Evolutionary conservation across 2,329 filamentous ascomycete species (phyloP), one percentile per base, ranked within the genome.

Genomic region (Neoascochyta sp.): DNA sequence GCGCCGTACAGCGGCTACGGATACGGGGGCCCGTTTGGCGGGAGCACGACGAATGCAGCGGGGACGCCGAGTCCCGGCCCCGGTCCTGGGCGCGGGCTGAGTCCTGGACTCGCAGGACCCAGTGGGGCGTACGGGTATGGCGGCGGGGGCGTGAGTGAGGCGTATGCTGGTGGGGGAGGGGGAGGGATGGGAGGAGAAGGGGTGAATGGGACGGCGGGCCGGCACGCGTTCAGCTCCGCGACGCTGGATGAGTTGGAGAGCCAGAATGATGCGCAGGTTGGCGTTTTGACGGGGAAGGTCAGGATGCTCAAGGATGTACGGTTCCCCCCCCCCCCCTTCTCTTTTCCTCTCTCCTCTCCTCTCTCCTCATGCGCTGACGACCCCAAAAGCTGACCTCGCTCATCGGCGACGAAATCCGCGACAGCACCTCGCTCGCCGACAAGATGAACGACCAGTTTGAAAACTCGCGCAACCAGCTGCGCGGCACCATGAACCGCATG

Each of bases 391-490:
- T 98, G 69, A 95, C 89, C 1, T 69, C 86, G 20, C 86, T 89
- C 4, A 98, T 98, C 47, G 92, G 92, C 44, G 86, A 93, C 57
- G 92, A 96, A 66, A 96, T 96, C 54, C 79, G 90, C 49, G 86
- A 94, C 43, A 92, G 85, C 9, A 86, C 86, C 2, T 81, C 86
- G 2, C 74, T 96, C 4, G 85, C 88, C 2, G 87, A 95, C 52
- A 90, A 88, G 66, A 95, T 98, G 82, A 96, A 96, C 64, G 86
- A 95, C 56, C 77, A 80, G 4, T 98, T 96, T 59, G 90, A 96
- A 60, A 80, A 77, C 51, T 93, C 90, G 30, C 73, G 89, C 18
- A 67, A 88, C 29, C 78, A 85, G 43, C 70, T 98, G 41, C 77
- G 81, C 24, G 88, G 90, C 31, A 96, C 93, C 11, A 96, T 98